Base-by-base conservation (phyloP, 2,329 filamentous ascomycete species). In the Epicoccum nigrum region DNA sequence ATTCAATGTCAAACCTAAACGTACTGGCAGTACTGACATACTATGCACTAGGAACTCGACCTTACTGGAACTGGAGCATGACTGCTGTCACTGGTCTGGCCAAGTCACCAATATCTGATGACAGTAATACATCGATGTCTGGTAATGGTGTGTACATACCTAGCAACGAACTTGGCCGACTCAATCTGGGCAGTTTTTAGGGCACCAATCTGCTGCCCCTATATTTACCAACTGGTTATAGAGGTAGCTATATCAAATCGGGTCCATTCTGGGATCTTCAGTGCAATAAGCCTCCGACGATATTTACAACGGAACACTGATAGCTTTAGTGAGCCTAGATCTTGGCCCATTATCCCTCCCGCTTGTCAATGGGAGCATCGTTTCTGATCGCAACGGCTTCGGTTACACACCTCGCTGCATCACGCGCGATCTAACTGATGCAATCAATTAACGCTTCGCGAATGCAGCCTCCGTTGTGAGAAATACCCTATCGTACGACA, bases 11-110 rank as follows among this genome's bases (percentile, higher is more conserved):
- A n/a, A 23, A 59, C 59, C 31, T 63, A 69, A 23, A 74, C 74
- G 2, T 82, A 81, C 67, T 79, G 77, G 71, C n/a, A n/a, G n/a
- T n/a, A n/a, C n/a, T n/a, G n/a, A n/a, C n/a, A n/a, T n/a, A n/a
- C n/a, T n/a, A n/a, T n/a, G n/a, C n/a, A n/a, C n/a, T n/a, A n/a
- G n/a, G n/a, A n/a, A n/a, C n/a, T n/a, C n/a, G n/a, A n/a, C n/a
- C n/a, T n/a, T 82, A 81, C 67, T 79, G 77, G 71, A 78, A 82
- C 64, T 83, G 79, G 77, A 45, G 20, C 30, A 45, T 32, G 48
- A 60, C 7, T 32, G 61, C 56, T 73, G 75, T 1, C 55, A 67
- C 9, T 3, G 77, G 83, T 34, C 63, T 70, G 1, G 48, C 59
- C 56, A 51, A 48, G 4, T 58, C 51, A 2, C 59, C 62, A 6